Evolutionary conservation across 2,329 filamentous ascomycete genomes (phyloP).

Genomic region (Macrophomina tecta): DNA sequence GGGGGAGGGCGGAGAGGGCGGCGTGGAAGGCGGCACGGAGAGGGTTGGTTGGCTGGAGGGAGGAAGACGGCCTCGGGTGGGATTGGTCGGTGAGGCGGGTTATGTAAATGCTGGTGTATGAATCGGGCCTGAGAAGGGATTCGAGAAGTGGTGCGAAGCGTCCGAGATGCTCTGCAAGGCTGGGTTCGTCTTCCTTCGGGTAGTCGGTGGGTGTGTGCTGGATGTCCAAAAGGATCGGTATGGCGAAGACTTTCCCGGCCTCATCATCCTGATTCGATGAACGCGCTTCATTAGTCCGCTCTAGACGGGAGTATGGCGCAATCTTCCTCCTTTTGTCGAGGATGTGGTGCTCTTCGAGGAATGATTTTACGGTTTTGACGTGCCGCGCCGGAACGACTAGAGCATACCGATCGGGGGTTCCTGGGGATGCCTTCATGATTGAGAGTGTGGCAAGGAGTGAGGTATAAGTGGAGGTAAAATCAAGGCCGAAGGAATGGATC

Average conservation of each 20-base stretch:
- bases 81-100: background rate
- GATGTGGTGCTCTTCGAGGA: slow-evolving; percentile 40
- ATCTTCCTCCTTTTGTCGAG: slow-evolving; percentile 43
- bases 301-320: slow-evolving; percentile 6
- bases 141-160: background rate
- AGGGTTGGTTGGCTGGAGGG: slow-evolving; percentile 8
- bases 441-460: background rate
- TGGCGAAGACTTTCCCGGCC: slow-evolving; percentile 1
- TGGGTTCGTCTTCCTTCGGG: background rate
- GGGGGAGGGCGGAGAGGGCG: slow-evolving; percentile 6
- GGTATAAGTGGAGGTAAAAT: no score
- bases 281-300: no score
- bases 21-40: slow-evolving; percentile 21
- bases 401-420: background rate
- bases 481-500: background rate
- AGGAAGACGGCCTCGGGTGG: background rate
- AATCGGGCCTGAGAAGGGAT: background rate
- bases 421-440: background rate
- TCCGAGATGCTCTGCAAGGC: background rate
- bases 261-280: background rate
- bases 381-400: slow-evolving; percentile 40
- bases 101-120: background rate
- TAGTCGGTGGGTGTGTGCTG: background rate
- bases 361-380: slow-evolving; percentile 48
- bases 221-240: slow-evolving; percentile 3